Evolutionary conservation across 2,329 filamentous ascomycete genomes (phyloP).

Genomic region (Mariannaea sp.): DNA sequence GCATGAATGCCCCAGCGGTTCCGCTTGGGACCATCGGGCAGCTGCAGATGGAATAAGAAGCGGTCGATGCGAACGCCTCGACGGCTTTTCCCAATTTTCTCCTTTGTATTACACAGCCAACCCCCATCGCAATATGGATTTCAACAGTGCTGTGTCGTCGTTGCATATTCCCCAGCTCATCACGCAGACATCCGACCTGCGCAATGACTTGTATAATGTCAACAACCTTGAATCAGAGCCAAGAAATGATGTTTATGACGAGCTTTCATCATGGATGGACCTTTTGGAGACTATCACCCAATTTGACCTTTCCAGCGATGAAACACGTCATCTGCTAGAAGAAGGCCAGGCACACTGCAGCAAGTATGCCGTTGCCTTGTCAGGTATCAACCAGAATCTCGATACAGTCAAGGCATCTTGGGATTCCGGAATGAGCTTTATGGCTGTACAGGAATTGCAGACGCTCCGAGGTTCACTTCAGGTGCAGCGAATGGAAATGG

Average conservation of each 20-base stretch:
- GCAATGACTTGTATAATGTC: conserved; percentile 3
- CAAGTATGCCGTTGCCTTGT: conserved; percentile 6
- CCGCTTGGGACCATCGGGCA: conserved; percentile 13
- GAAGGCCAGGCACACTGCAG: conserved; percentile 7
- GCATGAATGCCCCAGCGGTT: conserved; percentile 16
- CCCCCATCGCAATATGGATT: too few relatives aligned
- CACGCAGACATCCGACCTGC: conserved; percentile 2
- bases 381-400: conserved; percentile 1
- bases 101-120: background rate
- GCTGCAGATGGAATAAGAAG: conserved; percentile 9
- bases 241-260: background rate
- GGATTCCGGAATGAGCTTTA: conserved; percentile 5
- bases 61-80: background rate
- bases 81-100: background rate
- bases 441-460: conserved; percentile 1
- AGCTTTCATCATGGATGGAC: conserved; percentile 4
- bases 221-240: conserved; percentile 2
- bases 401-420: background rate
- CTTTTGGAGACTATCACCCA: conserved; percentile 1
- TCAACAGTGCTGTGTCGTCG: background rate
- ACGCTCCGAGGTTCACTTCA: background rate
- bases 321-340: background rate
- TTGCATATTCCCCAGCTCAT: conserved; percentile 9
- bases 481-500: conserved; percentile 2
- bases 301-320: background rate